phyloP scores from a whole-genome alignment of 202 grass and related monocot genomes.

The Eragrostis tef region DNA sequence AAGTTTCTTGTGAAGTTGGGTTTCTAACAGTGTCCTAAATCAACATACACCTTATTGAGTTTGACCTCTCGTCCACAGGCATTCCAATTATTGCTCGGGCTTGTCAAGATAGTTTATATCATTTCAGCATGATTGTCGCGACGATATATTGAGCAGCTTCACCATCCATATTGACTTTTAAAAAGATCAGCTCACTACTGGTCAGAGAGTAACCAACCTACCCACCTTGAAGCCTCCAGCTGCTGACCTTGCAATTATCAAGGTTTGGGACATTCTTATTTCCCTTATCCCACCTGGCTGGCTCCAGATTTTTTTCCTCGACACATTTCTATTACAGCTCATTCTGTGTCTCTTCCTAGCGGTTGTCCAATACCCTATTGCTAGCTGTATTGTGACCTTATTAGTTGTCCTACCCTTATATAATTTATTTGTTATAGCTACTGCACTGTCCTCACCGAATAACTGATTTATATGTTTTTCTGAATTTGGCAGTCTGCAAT shows the following conservation, averaged over 20 bases:
- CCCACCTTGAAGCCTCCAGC: constrained; percentile 75
- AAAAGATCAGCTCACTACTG: neutral
- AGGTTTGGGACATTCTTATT: constrained; percentile 58
- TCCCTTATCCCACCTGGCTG: constrained; percentile 13
- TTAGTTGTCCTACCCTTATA: neutral
- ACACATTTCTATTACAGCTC: neutral
- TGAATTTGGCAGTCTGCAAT: constrained; percentile 76
- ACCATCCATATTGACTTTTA: constrained; percentile 8
- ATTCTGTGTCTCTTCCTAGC: constrained; percentile 4
- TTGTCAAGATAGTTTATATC: neutral
- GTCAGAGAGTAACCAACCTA: neutral
- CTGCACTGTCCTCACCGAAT: neutral
- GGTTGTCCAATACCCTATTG: constrained; percentile 1
- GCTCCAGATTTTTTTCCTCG: neutral
- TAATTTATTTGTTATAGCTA: constrained; percentile 16
- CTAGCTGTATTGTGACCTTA: constrained; percentile 22
- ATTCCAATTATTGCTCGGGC: neutral
- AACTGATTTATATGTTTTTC: constrained; percentile 10
- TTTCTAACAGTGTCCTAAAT: too few relatives aligned
- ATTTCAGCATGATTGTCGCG: neutral
- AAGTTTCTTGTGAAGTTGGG: too few relatives aligned
- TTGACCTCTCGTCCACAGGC: neutral
- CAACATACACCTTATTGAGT: too few relatives aligned
- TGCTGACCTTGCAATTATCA: constrained; percentile 87
- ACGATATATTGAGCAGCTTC: neutral